These are phyloP conservation scores for Pichia occidentalis DNA, from an alignment of 805 yeast species.

Conservation along the genomic window DNA sequence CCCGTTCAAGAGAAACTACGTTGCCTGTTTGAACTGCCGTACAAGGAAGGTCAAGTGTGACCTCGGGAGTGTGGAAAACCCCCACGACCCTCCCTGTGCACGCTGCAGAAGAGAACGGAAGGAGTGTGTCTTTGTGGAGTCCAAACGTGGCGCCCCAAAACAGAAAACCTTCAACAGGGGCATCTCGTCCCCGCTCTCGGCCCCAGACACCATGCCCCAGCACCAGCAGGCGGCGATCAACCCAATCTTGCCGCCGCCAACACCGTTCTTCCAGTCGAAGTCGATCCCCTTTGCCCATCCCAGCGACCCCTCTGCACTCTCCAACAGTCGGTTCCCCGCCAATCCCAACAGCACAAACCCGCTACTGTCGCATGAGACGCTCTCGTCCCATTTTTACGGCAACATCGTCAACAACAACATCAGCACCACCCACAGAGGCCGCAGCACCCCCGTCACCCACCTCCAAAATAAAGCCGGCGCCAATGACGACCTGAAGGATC, in stretches of 20 bases:
- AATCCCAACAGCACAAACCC: too few relatives aligned
- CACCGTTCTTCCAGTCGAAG: slow-evolving; percentile 9
- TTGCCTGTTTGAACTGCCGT: slow-evolving; percentile 83
- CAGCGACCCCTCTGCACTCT: neutral
- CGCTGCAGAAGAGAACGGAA: slow-evolving; percentile 78
- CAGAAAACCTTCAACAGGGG: slow-evolving; percentile 13
- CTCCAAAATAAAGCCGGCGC: too few relatives aligned
- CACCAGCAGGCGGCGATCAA: slow-evolving; percentile 4
- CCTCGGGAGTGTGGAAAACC: slow-evolving; percentile 66
- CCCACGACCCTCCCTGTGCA: slow-evolving; percentile 76
- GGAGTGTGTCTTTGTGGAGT: slow-evolving; percentile 62
- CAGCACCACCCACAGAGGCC: too few relatives aligned
- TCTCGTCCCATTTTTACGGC: too few relatives aligned
- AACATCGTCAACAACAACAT: too few relatives aligned
- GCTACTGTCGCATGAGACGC: too few relatives aligned
- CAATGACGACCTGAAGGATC: too few relatives aligned
- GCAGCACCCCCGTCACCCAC: too few relatives aligned
- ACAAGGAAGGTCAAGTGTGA: slow-evolving; percentile 82
- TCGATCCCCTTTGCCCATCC: neutral
- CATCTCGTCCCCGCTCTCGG: neutral
- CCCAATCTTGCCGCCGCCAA: slow-evolving; percentile 10
- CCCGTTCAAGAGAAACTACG: slow-evolving; percentile 58
- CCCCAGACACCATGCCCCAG: too few relatives aligned
- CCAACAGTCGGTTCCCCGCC: too few relatives aligned
- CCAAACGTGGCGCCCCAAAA: slow-evolving; percentile 44